phyloP scores from a whole-genome alignment of 1,284 basidiomycete genomes.

The Apiotrichum veenhuisii region DNA sequence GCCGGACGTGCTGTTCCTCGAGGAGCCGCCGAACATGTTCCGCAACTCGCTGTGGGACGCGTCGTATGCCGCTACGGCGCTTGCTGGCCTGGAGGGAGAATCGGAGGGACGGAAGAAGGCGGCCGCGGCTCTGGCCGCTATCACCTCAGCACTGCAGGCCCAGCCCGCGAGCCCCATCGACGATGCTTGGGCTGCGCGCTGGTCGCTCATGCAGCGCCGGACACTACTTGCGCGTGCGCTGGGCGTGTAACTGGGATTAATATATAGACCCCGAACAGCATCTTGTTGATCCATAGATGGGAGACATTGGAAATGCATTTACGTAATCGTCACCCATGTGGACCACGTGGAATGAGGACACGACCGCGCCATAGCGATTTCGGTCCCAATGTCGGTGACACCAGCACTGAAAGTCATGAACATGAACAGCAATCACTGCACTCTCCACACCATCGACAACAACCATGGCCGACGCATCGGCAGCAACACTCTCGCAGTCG shows the following conservation, averaged over 20 bases:
- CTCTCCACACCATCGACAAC: background rate
- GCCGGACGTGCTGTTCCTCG: conserved; percentile 38
- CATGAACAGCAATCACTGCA: no score
- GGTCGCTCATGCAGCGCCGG: background rate
- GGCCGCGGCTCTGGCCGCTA: background rate
- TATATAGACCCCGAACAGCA: background rate
- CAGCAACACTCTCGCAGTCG: conserved; percentile 23
- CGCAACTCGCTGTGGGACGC: conserved; percentile 35
- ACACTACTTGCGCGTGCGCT: background rate
- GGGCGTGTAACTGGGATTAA: background rate
- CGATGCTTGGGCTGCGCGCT: conserved; percentile 1
- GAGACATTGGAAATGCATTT: no score
- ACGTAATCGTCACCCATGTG: no score
- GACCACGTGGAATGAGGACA: no score
- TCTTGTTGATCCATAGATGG: no score
- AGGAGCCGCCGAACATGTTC: conserved; percentile 47
- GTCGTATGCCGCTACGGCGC: conserved; percentile 17
- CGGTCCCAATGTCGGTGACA: no score
- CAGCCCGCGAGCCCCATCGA: background rate
- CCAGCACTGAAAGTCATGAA: no score
- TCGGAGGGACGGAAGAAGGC: background rate
- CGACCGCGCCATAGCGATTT: no score
- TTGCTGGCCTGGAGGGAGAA: background rate
- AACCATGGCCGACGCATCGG: conserved; percentile 13
- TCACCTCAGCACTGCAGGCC: background rate